Percentiles rank a stretch among this genome's conserved stretches.
These are phyloP conservation scores for Citrus glauca DNA, from an alignment of 345 rosid species.

Conservation along the genomic window DNA sequence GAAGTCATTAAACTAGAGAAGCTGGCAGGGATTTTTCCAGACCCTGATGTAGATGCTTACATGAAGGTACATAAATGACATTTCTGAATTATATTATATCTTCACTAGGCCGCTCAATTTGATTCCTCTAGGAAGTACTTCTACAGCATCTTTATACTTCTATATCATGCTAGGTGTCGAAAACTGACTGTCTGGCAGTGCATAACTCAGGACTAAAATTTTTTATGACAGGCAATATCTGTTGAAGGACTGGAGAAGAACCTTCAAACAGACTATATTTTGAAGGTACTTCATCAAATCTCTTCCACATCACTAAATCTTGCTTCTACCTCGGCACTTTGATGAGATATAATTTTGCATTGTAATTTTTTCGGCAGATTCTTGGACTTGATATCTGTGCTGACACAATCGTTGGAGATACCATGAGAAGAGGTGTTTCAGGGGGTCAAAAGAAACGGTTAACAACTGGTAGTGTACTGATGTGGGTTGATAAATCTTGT, in stretches of 20 bases:
- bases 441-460: conserved; percentile 44
- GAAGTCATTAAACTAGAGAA: conserved; percentile 33
- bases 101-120: background rate
- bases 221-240: conserved; percentile 30
- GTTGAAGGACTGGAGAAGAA: conserved; percentile 28
- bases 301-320: background rate
- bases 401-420: conserved; percentile 34
- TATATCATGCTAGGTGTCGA: too few species aligned
- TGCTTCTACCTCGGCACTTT: too few species aligned
- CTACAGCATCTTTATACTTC: background rate
- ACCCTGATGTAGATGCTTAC: conserved; percentile 35
- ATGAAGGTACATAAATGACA: conserved; percentile 27
- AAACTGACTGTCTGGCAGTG: too few species aligned
- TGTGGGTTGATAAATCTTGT: background rate
- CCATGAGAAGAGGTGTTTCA: conserved; percentile 39
- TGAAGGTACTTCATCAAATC: conserved; percentile 23
- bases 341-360: too few species aligned
- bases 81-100: background rate
- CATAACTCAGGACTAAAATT: background rate
- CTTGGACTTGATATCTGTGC: conserved; percentile 40
- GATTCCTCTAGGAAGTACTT: background rate
- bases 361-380: conserved; percentile 19
- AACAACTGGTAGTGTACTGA: conserved; percentile 25
- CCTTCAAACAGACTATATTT: conserved; percentile 40
- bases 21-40: conserved; percentile 30